Evolutionary conservation across 768 basidiomycete species (phyloP).

Genomic region (Phylloporus rhodoxanthus): DNA sequence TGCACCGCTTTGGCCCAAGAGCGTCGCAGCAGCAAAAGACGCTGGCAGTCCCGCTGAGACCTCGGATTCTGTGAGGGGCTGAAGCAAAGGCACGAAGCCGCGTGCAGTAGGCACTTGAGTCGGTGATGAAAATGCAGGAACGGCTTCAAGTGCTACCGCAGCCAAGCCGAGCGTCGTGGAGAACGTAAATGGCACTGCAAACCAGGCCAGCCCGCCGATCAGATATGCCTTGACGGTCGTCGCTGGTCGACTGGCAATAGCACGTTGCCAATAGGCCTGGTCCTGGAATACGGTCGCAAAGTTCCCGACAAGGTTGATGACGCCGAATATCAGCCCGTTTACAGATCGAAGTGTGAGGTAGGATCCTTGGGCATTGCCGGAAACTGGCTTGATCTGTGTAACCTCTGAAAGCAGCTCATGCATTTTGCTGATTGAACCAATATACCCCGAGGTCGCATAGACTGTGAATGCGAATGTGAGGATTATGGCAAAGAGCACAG

Average conservation of each 20-base stretch:
- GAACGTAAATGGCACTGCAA: slow-evolving; percentile 81
- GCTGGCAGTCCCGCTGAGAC: slow-evolving; percentile 88
- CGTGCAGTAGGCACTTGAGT: slow-evolving; percentile 44
- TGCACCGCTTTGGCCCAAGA: slow-evolving; percentile 78
- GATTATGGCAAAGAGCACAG: slow-evolving; percentile 83
- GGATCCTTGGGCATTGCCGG: slow-evolving; percentile 79
- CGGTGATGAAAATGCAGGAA: slow-evolving; percentile 24
- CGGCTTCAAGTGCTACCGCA: slow-evolving; percentile 71
- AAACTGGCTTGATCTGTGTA: slow-evolving; percentile 51
- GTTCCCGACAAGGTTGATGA: slow-evolving; percentile 86
- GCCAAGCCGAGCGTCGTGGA: slow-evolving; percentile 85
- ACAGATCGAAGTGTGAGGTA: slow-evolving; percentile 80
- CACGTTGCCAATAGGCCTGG: slow-evolving; percentile 88
- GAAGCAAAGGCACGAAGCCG: slow-evolving; percentile 37
- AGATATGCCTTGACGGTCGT: slow-evolving; percentile 90
- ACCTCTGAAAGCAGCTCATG: slow-evolving; percentile 68
- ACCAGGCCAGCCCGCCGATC: slow-evolving; percentile 87
- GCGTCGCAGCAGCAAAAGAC: slow-evolving; percentile 73
- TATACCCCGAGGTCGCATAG: slow-evolving; percentile 72
- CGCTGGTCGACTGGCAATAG: slow-evolving; percentile 79
- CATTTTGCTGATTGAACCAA: slow-evolving; percentile 76
- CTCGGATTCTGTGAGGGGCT: slow-evolving; percentile 47
- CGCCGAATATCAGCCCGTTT: slow-evolving; percentile 74
- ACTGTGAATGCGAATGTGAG: slow-evolving; percentile 72
- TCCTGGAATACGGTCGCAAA: slow-evolving; percentile 62